Evolutionary conservation across 2,329 filamentous ascomycete genomes (phyloP), one percentile per base, ranked within the genome.

Genomic region (Alternaria postmessia): DNA sequence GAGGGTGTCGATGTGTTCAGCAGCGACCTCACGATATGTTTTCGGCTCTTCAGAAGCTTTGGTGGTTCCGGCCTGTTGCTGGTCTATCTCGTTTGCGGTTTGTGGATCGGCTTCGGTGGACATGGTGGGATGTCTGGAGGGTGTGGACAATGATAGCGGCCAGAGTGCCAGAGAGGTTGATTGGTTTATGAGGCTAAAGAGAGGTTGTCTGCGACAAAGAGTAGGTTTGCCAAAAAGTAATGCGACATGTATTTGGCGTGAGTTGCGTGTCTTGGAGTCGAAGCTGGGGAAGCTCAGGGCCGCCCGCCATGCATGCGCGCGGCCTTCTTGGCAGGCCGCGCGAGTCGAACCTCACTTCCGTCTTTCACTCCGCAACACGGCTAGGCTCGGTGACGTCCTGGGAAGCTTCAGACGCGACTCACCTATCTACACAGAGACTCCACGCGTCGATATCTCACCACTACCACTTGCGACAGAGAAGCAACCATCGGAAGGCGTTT

Each of bases 1-100:
- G 42, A 78, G 70, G 9, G 65, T 68, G 53, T 70, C 71, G 60
- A 78, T 78, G 54, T 76, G 73, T 26, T 68, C 58, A 18, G 74
- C 71, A 30, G 75, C 73, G 51, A 69, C 70, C 39, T 75, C 65
- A 58, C 66, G 68, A 61, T 78, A 78, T 30, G 68, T 71, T 39
- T 71, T 62, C 36, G 63, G 54, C 53, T 64, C 51, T 53, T 59
- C 56, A 32, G 51, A 44, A 52, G 51, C 26, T 48, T 42, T 59
- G 9, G 26, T 22, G 34, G 20, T 44, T 8, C 38, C 48, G 12
- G 56, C 2, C 41, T 59, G 57, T 28, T 52, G 64, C 51, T 61
- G 51, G 43, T 46, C 44, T 12, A 41, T 20, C 30, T 49, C 39
- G 51, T 38, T 54, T 46, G 51, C 32, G 43, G 43, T 51, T 59